Evolutionary conservation across 225 moss, liverwort and hornwort species (phyloP).

Genomic region (Sphagnum tenellum): DNA sequence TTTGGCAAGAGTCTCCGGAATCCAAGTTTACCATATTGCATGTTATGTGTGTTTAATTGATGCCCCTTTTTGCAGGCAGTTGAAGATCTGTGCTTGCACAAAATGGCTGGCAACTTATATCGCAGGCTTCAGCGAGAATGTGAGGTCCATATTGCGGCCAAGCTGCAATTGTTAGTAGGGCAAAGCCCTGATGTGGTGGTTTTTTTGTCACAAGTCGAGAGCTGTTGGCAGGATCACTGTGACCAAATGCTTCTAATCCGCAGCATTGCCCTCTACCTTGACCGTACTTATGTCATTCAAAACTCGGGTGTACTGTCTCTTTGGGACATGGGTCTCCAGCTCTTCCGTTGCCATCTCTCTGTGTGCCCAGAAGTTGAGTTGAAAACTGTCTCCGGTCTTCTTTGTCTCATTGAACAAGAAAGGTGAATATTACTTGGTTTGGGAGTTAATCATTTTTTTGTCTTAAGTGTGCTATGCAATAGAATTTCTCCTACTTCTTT

Average conservation of each 20-base stretch:
- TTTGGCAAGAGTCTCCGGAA: too few species aligned
- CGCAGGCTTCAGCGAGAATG: conserved; percentile 92
- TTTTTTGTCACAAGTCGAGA: conserved; percentile 90
- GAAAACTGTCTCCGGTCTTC: conserved; percentile 83
- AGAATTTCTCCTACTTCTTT: too few species aligned
- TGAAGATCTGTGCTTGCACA: conserved; percentile 95
- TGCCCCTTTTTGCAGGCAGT: conserved; percentile 49
- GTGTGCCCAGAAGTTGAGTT: conserved; percentile 91
- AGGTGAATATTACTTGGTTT: conserved; percentile 29
- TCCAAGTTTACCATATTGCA: too few species aligned
- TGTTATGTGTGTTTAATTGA: too few species aligned
- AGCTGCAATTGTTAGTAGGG: conserved; percentile 69
- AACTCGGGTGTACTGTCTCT: conserved; percentile 91
- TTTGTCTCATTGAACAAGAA: conserved; percentile 92
- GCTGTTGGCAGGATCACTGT: conserved; percentile 99
- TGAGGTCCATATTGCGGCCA: conserved; percentile 73
- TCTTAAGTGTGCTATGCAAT: too few species aligned
- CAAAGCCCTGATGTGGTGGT: conserved; percentile 97
- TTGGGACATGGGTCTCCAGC: conserved; percentile 98
- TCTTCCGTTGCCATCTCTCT: conserved; percentile 90
- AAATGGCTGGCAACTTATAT: conserved; percentile 96
- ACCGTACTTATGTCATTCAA: conserved; percentile 96
- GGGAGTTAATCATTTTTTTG: too few species aligned
- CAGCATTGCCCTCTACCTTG: conserved; percentile 92
- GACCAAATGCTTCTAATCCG: conserved; percentile 98